Evolutionary conservation across 2,329 filamentous ascomycete genomes (phyloP), one percentile per base, ranked within the genome.

Genomic region (Botrytis pseudocinerea): DNA sequence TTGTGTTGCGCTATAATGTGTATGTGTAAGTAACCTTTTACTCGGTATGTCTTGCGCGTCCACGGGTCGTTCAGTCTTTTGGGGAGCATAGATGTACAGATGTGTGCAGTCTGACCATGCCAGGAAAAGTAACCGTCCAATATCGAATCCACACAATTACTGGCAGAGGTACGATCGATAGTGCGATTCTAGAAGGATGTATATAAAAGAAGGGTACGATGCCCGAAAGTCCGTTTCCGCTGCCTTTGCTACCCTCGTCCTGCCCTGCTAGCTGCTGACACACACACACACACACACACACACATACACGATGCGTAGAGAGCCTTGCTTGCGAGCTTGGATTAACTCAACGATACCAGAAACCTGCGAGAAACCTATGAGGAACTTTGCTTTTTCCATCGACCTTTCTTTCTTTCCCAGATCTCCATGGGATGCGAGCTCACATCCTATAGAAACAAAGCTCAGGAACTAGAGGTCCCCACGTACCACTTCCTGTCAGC

Each of bases 1-100:
- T 62, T 69, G 65, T n/a, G 65, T 68, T 40, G 48, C 65, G 65
- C 48, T 54, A 42, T n/a, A 25, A 20, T 32, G 42, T 54, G 46
- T 32, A 28, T 68, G 40, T 32, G 65, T 16, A 57, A 32, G 65
- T 69, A 32, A 57, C 48, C 65, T 68, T 28, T 42, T 9, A 57
- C 48, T 68, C 48, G 65, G 35, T 57, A 42, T 42, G 40, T 69
- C n/a, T 57, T 25, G 57, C 35, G 32, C 35, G 65, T 38, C 25
- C 35, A 44, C n/a, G 6, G 38, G 48, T 59, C n/a, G 38, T 20
- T 20, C 65, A 42, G 48, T 44, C 48, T 28, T 10, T 28, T 20
- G n/a, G 44, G 64, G 9, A 68, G 65, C 32, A 32, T 42, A 42
- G 42, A 57, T 57, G n/a, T 18, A 57, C 14, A 44, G 42, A 44